phyloP scores from a whole-genome alignment of 148 eudicot genomes.

The Rhododendron vialii region DNA sequence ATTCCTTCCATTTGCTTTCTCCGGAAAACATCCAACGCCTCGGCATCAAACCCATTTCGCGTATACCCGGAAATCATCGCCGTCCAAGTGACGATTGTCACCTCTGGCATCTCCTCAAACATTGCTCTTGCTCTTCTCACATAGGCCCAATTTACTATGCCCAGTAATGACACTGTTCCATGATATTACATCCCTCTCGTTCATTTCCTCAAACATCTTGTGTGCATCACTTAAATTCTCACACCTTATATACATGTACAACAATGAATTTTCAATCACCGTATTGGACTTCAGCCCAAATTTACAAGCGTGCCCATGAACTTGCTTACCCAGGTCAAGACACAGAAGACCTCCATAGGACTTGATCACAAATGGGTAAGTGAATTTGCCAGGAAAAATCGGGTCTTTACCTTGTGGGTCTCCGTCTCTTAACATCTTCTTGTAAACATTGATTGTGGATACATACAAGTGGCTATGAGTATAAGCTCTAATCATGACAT shows the following conservation, averaged over 20 bases:
- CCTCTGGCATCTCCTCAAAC: conserved; percentile 30
- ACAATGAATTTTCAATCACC: conserved; percentile 11
- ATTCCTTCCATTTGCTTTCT: conserved; percentile 26
- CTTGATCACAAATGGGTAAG: conserved; percentile 25
- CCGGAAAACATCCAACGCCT: conserved; percentile 27
- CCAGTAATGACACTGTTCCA: conserved; percentile 28
- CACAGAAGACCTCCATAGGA: conserved; percentile 24
- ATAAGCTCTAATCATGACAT: conserved; percentile 27
- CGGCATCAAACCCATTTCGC: conserved; percentile 16
- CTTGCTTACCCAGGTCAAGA: conserved; percentile 20
- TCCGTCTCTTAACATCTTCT: conserved; percentile 16
- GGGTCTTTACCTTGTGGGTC: conserved; percentile 5
- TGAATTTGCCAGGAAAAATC: conserved; percentile 22
- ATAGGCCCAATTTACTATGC: conserved; percentile 22
- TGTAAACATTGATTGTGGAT: conserved; percentile 12
- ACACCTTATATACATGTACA: conserved; percentile 21
- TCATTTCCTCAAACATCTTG: conserved; percentile 27
- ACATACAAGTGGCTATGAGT: conserved; percentile 8
- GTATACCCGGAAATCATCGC: conserved; percentile 29
- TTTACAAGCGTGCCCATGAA: conserved; percentile 21
- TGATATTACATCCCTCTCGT: conserved; percentile 18
- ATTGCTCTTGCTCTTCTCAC: conserved; percentile 24
- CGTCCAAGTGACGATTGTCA: conserved; percentile 31
- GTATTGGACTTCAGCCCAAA: conserved; percentile 16
- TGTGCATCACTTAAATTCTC: conserved; percentile 18